phyloP scores from a whole-genome alignment of 148 eudicot genomes.

The Nepenthes gracilis region DNA sequence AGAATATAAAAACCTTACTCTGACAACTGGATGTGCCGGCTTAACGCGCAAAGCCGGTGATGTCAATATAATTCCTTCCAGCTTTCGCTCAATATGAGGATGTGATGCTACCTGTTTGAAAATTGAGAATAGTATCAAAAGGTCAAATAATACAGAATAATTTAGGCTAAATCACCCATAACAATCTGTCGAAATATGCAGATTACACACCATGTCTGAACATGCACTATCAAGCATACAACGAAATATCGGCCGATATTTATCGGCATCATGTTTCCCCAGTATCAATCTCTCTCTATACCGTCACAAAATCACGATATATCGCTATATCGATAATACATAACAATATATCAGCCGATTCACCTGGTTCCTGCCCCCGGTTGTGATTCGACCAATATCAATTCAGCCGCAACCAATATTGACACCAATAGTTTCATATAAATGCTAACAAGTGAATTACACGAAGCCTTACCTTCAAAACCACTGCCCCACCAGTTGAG shows the following conservation, averaged over 20 bases:
- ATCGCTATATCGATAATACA: too few relatives aligned
- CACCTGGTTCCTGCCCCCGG: too few relatives aligned
- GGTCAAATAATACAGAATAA: not conserved
- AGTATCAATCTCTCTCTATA: too few relatives aligned
- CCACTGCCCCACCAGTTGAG: constrained; percentile 84
- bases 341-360: too few relatives aligned
- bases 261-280: too few relatives aligned
- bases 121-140: not conserved
- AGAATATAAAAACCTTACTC: constrained; percentile 24
- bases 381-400: too few relatives aligned
- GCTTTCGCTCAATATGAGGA: constrained; percentile 34
- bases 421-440: not conserved
- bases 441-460: not conserved
- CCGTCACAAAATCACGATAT: too few relatives aligned
- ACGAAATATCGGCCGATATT: not conserved
- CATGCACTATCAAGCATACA: not conserved
- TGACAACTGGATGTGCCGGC: constrained; percentile 65
- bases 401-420: too few relatives aligned
- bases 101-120: constrained; percentile 49
- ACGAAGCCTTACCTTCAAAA: constrained; percentile 41
- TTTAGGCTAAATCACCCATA: not conserved
- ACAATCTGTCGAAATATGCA: not conserved
- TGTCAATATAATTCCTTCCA: constrained; percentile 61
- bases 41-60: constrained; percentile 81
- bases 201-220: not conserved